These are phyloP conservation scores for Globisporangium cylindrosporum DNA, from an alignment of 352 stramenopile species.

Conservation along the genomic window DNA sequence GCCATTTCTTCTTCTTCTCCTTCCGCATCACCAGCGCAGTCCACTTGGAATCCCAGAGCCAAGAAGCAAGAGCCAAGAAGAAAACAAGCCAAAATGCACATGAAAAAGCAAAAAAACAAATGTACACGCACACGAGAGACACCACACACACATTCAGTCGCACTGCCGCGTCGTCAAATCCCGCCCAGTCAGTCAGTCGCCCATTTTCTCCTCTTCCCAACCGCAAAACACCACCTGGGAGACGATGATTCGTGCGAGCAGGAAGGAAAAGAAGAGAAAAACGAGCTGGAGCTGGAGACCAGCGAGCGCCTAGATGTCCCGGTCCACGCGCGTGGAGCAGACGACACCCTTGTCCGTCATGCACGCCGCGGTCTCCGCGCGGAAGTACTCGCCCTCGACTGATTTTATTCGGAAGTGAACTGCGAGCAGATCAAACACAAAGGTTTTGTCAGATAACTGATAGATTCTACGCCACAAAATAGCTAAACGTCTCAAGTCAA, in stretches of 20 bases:
- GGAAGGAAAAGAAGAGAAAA: neutral
- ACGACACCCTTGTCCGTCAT: conserved; percentile 74
- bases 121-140: neutral
- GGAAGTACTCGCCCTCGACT: conserved; percentile 70
- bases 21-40: neutral
- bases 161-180: neutral
- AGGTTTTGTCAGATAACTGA: neutral
- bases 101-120: neutral
- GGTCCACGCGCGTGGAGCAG: conserved; percentile 75
- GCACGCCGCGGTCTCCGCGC: conserved; percentile 67
- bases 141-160: neutral
- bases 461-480: neutral
- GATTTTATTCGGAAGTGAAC: conserved; percentile 85
- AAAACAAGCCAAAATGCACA: conserved; percentile 1
- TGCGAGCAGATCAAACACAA: conserved; percentile 23
- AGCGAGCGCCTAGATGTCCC: conserved; percentile 36
- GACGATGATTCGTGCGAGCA: neutral
- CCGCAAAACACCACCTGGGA: neutral
- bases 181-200: neutral
- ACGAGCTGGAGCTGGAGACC: neutral
- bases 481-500: neutral
- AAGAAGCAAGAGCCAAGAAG: neutral
- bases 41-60: neutral
- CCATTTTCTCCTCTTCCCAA: neutral
- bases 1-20: neutral